phyloP scores from a whole-genome alignment of 768 basidiomycete species.

The Tylopilus sp. region DNA sequence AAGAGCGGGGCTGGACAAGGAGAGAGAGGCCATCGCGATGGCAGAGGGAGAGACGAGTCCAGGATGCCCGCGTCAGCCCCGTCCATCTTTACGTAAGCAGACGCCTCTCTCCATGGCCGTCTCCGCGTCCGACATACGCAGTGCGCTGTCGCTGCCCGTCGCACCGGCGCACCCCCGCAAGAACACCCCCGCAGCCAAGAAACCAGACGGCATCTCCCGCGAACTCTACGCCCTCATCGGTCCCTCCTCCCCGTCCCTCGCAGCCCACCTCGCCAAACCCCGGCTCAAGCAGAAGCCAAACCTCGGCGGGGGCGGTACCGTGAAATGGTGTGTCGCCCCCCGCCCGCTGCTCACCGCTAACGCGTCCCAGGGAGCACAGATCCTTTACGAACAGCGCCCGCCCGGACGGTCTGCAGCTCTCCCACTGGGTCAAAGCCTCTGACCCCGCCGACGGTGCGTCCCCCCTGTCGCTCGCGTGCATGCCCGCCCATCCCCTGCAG shows the following conservation, averaged over 20 bases:
- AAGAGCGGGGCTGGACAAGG: neutral
- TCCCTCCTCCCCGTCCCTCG: constrained; percentile 84
- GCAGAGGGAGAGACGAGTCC: neutral
- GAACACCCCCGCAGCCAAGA: constrained; percentile 41
- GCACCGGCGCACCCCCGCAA: constrained; percentile 39
- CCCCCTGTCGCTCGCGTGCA: neutral
- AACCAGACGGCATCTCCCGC: constrained; percentile 88
- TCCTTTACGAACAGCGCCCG: constrained; percentile 73
- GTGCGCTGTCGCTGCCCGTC: constrained; percentile 69
- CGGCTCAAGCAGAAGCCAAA: constrained; percentile 86
- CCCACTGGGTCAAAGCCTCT: constrained; percentile 79
- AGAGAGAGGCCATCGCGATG: neutral
- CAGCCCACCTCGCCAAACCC: constrained; percentile 74
- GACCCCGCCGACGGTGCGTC: constrained; percentile 54
- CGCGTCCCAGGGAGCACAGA: constrained; percentile 61
- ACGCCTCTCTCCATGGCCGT: constrained; percentile 47
- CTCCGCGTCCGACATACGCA: constrained; percentile 79
- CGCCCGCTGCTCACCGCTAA: neutral
- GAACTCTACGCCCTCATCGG: constrained; percentile 95
- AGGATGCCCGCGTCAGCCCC: neutral
- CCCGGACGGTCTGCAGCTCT: constrained; percentile 61
- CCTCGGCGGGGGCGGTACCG: constrained; percentile 55
- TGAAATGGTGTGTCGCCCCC: constrained; percentile 60
- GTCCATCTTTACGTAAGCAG: neutral
- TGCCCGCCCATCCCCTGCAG: constrained; percentile 33